Conservation (phyloP, 495 filamentous ascomycete species). For the Penicillium antarcticum region DNA sequence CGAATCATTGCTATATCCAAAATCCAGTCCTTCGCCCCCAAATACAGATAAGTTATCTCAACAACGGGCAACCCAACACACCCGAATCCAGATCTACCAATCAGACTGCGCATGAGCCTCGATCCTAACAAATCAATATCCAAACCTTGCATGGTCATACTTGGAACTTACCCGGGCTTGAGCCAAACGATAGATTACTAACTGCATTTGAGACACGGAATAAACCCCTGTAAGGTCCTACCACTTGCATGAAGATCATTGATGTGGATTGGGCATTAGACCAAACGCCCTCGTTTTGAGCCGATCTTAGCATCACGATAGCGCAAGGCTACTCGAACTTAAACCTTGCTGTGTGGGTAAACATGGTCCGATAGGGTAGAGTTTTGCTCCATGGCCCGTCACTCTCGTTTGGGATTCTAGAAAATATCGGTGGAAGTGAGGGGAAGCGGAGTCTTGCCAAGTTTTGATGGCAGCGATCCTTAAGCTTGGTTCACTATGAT, state of each 20-base stretch:
- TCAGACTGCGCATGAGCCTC: not conserved
- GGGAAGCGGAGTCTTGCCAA: not conserved
- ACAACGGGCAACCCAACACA: not conserved
- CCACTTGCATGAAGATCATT: constrained; percentile 14
- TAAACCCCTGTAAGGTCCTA: constrained; percentile 24
- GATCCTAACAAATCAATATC: not conserved
- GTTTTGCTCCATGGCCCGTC: not conserved
- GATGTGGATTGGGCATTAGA: constrained; percentile 10
- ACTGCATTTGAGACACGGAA: constrained; percentile 9
- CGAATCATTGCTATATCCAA: no score
- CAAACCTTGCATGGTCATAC: constrained; percentile 2
- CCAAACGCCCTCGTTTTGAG: not conserved
- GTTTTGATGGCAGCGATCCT: not conserved
- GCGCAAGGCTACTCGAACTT: not conserved
- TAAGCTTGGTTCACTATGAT: not conserved
- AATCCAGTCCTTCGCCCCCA: no score
- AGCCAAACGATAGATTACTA: constrained; percentile 4
- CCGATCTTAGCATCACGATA: not conserved
- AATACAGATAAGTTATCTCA: not conserved
- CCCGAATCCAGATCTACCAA: constrained; percentile 2
- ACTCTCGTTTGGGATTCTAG: not conserved
- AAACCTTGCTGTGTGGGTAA: not conserved
- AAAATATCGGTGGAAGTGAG: not conserved
- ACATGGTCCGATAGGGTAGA: constrained; percentile 1
- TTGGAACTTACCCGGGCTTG: not conserved